A percentile compares a stretch with the other conserved stretches of the same genome.
These are phyloP conservation scores for Cornus suecica DNA, from an alignment of 148 eudicot genomes.

Conservation along the genomic window DNA sequence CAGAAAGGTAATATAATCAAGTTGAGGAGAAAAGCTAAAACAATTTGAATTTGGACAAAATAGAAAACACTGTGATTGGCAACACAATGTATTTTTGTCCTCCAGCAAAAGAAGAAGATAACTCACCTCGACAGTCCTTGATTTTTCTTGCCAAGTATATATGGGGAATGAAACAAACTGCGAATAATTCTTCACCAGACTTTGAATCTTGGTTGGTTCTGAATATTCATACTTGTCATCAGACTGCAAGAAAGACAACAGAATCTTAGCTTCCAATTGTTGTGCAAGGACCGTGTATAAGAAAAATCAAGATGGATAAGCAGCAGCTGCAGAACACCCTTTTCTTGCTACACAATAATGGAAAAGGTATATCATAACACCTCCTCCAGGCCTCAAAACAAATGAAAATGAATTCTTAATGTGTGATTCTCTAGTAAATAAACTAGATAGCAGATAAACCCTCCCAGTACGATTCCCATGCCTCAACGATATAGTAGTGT, in stretches of 20 bases:
- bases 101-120: not conserved
- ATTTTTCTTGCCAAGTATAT: conserved; percentile 96
- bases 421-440: not conserved
- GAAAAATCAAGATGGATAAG: not conserved
- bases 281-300: not conserved
- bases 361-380: not conserved
- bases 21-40: not conserved
- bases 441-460: not conserved
- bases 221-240: conserved; percentile 97
- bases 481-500: not conserved
- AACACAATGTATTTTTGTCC: not conserved
- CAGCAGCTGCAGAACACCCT: not conserved
- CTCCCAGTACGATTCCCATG: not conserved
- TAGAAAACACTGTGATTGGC: not conserved
- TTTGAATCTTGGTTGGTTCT: conserved; percentile 70
- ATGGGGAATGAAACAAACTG: conserved; percentile 84
- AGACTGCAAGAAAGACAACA: conserved; percentile 47
- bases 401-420: not conserved
- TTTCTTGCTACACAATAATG: not conserved
- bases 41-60: not conserved
- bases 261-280: no score
- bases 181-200: conserved; percentile 92
- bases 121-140: conserved; percentile 83
- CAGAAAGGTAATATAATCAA: not conserved
- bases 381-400: not conserved